Percentiles rank a stretch among this genome's conserved stretches.
Evolutionary conservation across 495 filamentous ascomycete species (phyloP).

Genomic region (Tuber magnatum): DNA sequence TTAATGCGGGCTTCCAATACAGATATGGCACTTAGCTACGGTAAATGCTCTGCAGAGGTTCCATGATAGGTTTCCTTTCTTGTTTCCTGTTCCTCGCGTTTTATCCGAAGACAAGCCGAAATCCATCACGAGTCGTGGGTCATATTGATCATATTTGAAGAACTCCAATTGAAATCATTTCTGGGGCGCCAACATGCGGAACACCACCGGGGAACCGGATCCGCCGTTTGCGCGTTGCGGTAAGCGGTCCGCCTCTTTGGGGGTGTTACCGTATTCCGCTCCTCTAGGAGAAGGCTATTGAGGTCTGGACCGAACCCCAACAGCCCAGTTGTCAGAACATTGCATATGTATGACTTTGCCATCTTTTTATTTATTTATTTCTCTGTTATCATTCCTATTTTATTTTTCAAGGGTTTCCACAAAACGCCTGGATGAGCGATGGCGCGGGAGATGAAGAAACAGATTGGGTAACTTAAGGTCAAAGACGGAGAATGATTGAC

Average conservation of each 20-base stretch:
- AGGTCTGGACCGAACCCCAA: background rate
- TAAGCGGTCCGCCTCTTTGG: conserved; percentile 4
- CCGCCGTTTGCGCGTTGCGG: background rate
- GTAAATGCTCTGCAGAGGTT: background rate
- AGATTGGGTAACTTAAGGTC: no score
- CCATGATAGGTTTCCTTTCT: background rate
- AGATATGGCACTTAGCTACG: background rate
- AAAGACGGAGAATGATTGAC: no score
- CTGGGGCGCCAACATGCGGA: background rate
- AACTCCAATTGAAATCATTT: background rate
- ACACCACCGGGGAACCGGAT: conserved; percentile 6
- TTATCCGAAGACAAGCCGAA: background rate
- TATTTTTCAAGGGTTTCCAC: background rate
- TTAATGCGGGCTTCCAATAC: background rate
- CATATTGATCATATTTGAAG: background rate
- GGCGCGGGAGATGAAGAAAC: background rate
- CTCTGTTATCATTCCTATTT: background rate
- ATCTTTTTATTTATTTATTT: background rate
- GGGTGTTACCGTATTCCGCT: no score
- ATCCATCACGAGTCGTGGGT: background rate
- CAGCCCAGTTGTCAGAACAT: background rate
- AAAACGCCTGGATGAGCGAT: background rate
- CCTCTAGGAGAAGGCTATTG: background rate
- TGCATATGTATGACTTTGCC: background rate
- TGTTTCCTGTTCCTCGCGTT: background rate